phyloP scores from a whole-genome alignment of 169 alveolate genomes.

The Neospora caninum region DNA sequence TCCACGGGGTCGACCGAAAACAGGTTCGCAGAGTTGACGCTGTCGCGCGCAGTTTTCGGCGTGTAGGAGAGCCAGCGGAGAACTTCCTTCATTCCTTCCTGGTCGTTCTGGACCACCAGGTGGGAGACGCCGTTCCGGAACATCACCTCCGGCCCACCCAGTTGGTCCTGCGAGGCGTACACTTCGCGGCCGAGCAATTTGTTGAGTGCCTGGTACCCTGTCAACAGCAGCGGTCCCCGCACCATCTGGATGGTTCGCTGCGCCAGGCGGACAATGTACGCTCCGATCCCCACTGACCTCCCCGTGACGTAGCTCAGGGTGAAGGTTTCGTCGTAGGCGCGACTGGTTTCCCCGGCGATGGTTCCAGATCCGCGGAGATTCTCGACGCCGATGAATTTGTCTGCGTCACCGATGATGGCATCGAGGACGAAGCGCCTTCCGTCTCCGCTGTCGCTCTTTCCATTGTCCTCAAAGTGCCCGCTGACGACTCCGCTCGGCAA shows the following conservation, averaged over 20 bases:
- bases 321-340: constrained; percentile 85
- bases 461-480: constrained; percentile 46
- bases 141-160: constrained; percentile 90
- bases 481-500: constrained; percentile 65
- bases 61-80: constrained; percentile 82
- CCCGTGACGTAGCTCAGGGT: constrained; percentile 88
- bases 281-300: constrained; percentile 90
- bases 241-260: constrained; percentile 86
- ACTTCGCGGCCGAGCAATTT: constrained; percentile 85
- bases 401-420: constrained; percentile 51
- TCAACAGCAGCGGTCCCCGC: constrained; percentile 82
- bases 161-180: constrained; percentile 86
- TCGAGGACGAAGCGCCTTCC: constrained; percentile 51
- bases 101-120: constrained; percentile 81
- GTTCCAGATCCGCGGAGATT: constrained; percentile 84
- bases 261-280: constrained; percentile 87
- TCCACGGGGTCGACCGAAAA: constrained; percentile 69
- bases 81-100: constrained; percentile 83
- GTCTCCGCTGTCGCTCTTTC: neutral
- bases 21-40: constrained; percentile 59
- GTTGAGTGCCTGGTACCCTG: constrained; percentile 89
- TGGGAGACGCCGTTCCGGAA: constrained; percentile 89
- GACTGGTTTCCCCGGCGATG: constrained; percentile 90
- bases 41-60: constrained; percentile 70
- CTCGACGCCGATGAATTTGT: constrained; percentile 82